phyloP scores from a whole-genome alignment of 441 rosid genomes.

The Populus hybrid region DNA sequence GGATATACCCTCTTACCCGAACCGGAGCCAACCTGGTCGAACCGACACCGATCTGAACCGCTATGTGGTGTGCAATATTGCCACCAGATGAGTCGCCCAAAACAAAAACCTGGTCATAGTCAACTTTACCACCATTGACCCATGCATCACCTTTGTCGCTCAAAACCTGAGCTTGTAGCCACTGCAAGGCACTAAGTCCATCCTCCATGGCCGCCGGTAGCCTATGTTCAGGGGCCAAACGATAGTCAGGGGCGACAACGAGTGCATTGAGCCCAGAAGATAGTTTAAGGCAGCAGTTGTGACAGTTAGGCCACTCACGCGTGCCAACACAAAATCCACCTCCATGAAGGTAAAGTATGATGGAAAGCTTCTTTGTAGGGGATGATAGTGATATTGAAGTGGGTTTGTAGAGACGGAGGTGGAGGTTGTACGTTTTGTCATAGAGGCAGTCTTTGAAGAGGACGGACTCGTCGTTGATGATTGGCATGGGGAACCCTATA shows the following conservation, averaged over 20 bases:
- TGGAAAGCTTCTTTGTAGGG: constrained; percentile 30
- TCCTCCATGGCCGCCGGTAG: constrained; percentile 80
- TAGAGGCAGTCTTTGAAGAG: constrained; percentile 55
- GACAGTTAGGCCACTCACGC: constrained; percentile 63
- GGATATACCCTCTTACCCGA: constrained; percentile 67
- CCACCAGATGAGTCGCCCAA: constrained; percentile 93
- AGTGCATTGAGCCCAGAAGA: constrained; percentile 55
- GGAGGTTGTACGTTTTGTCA: constrained; percentile 48
- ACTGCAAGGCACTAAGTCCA: constrained; percentile 38
- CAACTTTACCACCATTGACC: constrained; percentile 39
- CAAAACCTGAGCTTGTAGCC: constrained; percentile 51
- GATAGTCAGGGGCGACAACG: constrained; percentile 67
- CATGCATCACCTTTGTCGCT: constrained; percentile 36
- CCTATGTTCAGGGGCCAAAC: constrained; percentile 75
- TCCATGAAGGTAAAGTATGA: constrained; percentile 63
- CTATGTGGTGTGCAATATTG: constrained; percentile 77
- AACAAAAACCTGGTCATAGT: constrained; percentile 59
- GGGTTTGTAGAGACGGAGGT: constrained; percentile 80
- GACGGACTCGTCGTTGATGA: constrained; percentile 39
- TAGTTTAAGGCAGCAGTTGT: constrained; percentile 61
- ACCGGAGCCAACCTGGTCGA: constrained; percentile 46
- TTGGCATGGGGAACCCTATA: constrained; percentile 39
- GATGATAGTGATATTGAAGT: neutral
- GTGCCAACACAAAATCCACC: constrained; percentile 89
- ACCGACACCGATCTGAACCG: constrained; percentile 46